Evolutionary conservation across 2,329 filamentous ascomycete genomes (phyloP).

Genomic region (Fusarium continuum): DNA sequence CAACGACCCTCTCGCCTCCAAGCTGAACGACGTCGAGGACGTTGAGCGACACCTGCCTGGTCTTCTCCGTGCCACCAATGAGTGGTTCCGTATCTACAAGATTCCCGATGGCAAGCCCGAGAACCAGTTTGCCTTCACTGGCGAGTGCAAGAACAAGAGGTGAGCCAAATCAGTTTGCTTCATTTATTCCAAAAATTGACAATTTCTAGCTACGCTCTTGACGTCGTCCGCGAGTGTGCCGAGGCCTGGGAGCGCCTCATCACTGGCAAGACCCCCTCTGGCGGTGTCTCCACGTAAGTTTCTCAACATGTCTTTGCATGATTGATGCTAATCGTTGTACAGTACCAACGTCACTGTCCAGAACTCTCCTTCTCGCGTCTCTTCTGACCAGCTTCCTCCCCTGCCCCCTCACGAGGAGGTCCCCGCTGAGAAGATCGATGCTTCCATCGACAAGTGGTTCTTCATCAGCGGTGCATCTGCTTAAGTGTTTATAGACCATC

Average conservation of each 20-base stretch:
- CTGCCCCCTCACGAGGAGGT: slow-evolving; percentile 85
- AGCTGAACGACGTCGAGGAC: slow-evolving; percentile 98
- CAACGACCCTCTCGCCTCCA: slow-evolving; percentile 94
- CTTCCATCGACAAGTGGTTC: slow-evolving; percentile 99
- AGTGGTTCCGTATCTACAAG: slow-evolving; percentile 99
- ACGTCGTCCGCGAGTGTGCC: slow-evolving; percentile 93
- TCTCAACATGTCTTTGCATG: background rate
- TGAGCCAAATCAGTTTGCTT: slow-evolving; percentile 50
- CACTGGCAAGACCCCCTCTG: slow-evolving; percentile 83
- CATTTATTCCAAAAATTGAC: slow-evolving; percentile 17
- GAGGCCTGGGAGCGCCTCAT: slow-evolving; percentile 98
- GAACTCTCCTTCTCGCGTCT: slow-evolving; percentile 77
- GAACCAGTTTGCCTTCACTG: slow-evolving; percentile 99
- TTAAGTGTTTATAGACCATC: slow-evolving; percentile 56
- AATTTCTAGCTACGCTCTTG: slow-evolving; percentile 79
- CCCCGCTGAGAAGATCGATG: slow-evolving; percentile 86
- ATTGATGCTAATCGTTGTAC: slow-evolving; percentile 44
- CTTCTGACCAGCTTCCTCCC: slow-evolving; percentile 74
- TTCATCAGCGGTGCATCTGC: slow-evolving; percentile 98
- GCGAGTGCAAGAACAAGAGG: slow-evolving; percentile 99
- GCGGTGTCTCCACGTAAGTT: slow-evolving; percentile 83
- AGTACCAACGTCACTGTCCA: slow-evolving; percentile 83
- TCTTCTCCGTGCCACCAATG: slow-evolving; percentile 95
- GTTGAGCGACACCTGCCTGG: slow-evolving; percentile 98
- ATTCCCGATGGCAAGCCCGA: slow-evolving; percentile 99